A percentile compares a stretch with the other conserved stretches of the same genome.
These are phyloP conservation scores for Diaporthe sp. DNA, from an alignment of 2,329 filamentous ascomycete species.

Conservation along the genomic window DNA sequence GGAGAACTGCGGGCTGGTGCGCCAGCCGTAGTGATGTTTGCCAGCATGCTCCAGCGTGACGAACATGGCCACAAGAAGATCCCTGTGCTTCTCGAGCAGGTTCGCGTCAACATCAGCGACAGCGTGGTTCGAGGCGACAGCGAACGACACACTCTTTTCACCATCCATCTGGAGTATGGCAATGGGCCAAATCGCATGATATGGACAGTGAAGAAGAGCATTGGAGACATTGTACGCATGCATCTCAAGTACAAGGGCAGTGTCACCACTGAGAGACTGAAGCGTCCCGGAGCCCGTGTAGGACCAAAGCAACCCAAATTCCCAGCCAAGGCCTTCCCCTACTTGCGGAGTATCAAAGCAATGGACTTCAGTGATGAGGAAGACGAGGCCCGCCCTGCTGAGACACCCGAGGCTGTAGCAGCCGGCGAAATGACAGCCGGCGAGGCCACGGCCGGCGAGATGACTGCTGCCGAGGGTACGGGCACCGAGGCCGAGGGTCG, in stretches of 20 bases:
- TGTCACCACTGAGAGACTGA: constrained; percentile 80
- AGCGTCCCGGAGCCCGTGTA: constrained; percentile 74
- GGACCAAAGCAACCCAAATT: constrained; percentile 90
- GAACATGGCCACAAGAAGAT: constrained; percentile 96
- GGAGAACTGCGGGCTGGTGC: constrained; percentile 93
- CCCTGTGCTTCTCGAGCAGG: constrained; percentile 92
- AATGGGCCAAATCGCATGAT: constrained; percentile 96
- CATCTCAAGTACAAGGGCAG: constrained; percentile 95
- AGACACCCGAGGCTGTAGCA: constrained; percentile 41
- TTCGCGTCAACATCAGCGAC: constrained; percentile 89
- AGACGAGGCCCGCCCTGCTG: constrained; percentile 57
- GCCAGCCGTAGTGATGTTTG: constrained; percentile 92
- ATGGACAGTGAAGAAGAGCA: constrained; percentile 90
- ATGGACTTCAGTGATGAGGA: constrained; percentile 86
- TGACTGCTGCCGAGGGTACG: constrained; percentile 72
- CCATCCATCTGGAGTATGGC: constrained; percentile 94
- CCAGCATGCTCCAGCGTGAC: constrained; percentile 97
- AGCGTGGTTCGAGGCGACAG: constrained; percentile 75
- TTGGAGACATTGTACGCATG: constrained; percentile 91
- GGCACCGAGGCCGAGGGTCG: constrained; percentile 77
- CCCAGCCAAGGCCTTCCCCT: constrained; percentile 89
- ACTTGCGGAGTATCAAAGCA: constrained; percentile 84
- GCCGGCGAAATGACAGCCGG: constrained; percentile 50
- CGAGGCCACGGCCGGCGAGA: constrained; percentile 60
- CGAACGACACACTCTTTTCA: constrained; percentile 85